These are phyloP conservation scores for Pseudocercospora eumusae DNA, from an alignment of 2,329 filamentous ascomycete species.

Conservation along the genomic window DNA sequence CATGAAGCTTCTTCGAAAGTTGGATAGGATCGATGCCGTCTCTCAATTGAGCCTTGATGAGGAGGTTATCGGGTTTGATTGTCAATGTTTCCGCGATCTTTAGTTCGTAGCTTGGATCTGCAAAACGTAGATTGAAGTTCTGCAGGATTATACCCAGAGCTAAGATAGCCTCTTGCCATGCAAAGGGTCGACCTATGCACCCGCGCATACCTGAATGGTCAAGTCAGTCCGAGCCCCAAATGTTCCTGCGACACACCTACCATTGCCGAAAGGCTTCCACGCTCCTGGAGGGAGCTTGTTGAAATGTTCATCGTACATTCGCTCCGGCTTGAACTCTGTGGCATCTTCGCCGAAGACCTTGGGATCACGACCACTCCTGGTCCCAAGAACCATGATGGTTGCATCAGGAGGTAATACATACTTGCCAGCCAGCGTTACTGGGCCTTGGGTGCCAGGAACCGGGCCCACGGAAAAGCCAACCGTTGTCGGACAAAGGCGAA, in stretches of 20 bases:
- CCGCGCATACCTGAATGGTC: constrained; percentile 71
- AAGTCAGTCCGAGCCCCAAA: neutral
- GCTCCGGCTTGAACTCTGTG: constrained; percentile 66
- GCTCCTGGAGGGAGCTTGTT: constrained; percentile 43
- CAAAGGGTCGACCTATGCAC: constrained; percentile 71
- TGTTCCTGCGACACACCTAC: neutral
- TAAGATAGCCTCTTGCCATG: constrained; percentile 71
- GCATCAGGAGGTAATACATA: constrained; percentile 60
- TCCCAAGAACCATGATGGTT: constrained; percentile 52
- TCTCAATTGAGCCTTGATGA: constrained; percentile 60
- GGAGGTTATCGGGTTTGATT: constrained; percentile 64
- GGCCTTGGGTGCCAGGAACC: neutral
- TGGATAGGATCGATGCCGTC: constrained; percentile 55
- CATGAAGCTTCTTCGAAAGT: constrained; percentile 55
- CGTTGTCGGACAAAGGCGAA: constrained; percentile 63
- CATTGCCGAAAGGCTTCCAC: constrained; percentile 68
- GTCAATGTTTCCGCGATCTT: constrained; percentile 60
- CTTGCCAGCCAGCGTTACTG: constrained; percentile 58
- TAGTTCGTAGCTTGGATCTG: constrained; percentile 62
- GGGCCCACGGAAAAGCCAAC: constrained; percentile 48
- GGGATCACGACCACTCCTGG: constrained; percentile 62
- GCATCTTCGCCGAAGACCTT: constrained; percentile 66
- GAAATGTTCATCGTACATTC: constrained; percentile 71
- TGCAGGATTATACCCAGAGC: constrained; percentile 60
- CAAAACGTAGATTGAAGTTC: constrained; percentile 67